A percentile compares a stretch with the other conserved stretches of the same genome.
Conservation (phyloP, 768 basidiomycete genomes). For the Leccinum rimulosum region DNA sequence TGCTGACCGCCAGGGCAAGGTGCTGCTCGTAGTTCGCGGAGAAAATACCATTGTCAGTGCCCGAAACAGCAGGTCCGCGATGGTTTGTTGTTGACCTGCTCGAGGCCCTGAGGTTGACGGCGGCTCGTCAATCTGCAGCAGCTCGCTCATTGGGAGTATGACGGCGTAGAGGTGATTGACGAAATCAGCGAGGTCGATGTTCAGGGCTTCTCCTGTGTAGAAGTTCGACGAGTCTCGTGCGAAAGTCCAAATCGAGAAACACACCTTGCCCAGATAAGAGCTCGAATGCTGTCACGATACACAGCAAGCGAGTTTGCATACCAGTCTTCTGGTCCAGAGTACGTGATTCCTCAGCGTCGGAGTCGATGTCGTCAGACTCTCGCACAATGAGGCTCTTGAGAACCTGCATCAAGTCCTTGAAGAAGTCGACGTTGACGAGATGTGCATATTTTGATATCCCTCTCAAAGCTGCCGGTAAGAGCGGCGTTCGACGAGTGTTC, state of each 20-base stretch:
- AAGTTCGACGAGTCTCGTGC: constrained; percentile 4
- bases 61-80: constrained; percentile 79
- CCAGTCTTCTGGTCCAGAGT: constrained; percentile 35
- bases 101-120: constrained; percentile 32
- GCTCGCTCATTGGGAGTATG: constrained; percentile 70
- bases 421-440: constrained; percentile 97
- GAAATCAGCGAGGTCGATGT: constrained; percentile 92
- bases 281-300: constrained; percentile 96
- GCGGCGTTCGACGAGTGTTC: constrained; percentile 69
- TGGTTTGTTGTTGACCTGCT: constrained; percentile 32
- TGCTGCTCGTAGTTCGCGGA: constrained; percentile 54
- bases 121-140: constrained; percentile 59
- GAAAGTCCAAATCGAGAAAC: constrained; percentile 6
- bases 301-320: constrained; percentile 65
- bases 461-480: constrained; percentile 84
- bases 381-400: constrained; percentile 73
- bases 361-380: constrained; percentile 41
- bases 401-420: constrained; percentile 89
- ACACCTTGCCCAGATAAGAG: constrained; percentile 93
- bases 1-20: constrained; percentile 74
- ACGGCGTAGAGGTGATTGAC: constrained; percentile 79
- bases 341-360: constrained; percentile 32
- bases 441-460: constrained; percentile 94
- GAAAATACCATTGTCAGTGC: constrained; percentile 82
- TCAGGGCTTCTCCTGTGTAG: constrained; percentile 85